phyloP scores from a whole-genome alignment of 192 early-diverging fungal species.

The Coemansia sp. region DNA sequence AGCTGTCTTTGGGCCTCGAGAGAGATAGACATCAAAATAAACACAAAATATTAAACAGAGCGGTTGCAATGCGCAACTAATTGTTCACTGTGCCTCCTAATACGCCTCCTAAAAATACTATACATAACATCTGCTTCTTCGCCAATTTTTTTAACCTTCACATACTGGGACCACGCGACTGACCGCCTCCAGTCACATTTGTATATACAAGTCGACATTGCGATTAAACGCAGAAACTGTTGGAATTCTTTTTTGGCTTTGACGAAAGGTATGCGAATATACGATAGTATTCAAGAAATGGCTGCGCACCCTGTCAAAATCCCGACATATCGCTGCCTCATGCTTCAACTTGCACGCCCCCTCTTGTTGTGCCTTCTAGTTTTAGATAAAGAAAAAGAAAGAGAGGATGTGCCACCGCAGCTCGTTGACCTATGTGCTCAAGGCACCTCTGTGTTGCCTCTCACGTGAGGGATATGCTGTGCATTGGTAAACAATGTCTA shows the following conservation, averaged over 20 bases:
- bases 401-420: background rate
- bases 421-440: background rate
- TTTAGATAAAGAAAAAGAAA: background rate
- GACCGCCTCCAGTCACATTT: constrained; percentile 5
- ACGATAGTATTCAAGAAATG: background rate
- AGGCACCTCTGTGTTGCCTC: constrained; percentile 2
- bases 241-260: background rate
- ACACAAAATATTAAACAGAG: background rate
- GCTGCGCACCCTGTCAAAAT: constrained; percentile 1
- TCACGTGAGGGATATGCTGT: constrained; percentile 3
- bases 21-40: background rate
- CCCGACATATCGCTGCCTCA: background rate
- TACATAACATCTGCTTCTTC: background rate
- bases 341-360: background rate
- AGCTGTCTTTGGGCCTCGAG: background rate
- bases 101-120: background rate
- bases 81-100: constrained; percentile 5
- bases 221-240: constrained; percentile 1
- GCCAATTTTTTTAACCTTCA: constrained; percentile 5
- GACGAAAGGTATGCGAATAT: background rate
- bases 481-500: constrained; percentile 5
- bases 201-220: background rate
- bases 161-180: constrained; percentile 4
- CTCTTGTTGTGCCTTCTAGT: background rate
- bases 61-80: constrained; percentile 4